Base-by-base conservation (phyloP, 2,329 filamentous ascomycete genomes). In the Didymella lethalis region DNA sequence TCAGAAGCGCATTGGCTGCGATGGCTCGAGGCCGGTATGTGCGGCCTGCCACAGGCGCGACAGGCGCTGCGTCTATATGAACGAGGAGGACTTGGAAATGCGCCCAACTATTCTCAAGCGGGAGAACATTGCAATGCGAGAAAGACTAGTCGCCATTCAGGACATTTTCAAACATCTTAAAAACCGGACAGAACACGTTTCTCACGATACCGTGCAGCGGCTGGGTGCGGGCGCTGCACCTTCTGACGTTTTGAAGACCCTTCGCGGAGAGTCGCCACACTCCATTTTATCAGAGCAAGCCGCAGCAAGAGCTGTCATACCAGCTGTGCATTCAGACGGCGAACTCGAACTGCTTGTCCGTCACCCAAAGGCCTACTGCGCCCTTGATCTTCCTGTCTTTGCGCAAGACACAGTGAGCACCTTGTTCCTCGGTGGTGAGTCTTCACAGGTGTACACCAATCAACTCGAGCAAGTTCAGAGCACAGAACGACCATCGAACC, bases 341-440 rank as follows among this genome's bases (percentile, higher is more conserved):
- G 61, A 63, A 50, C 38, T 63, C 18, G 61, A 63, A 45, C 16
- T 63, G 7, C 48, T 61, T 14, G 49, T 63, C 23, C 57, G 54
- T 14, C 58, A 63, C 29, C 61, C 61, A 11, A 44, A 53, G 20
- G 58, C 61, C 7, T 63, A 57, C 31, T 54, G 43, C 23, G 46
- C 48, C 18, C 8, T 59, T 5, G 61, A 63, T 52, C 51, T 63
- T 23, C 51, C 57, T 28, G 23, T 29, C 16, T 41, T 59, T 29
- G 46, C 56, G 8, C 46, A 41, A 8, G 41, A 47, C 12, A 54
- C 40, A 26, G 46, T 59, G 50, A 59, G 41, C 46, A 59, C 6
- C 29, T 34, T 59, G 14, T 59, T 59, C 18, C 46, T 49, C 6
- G 46, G 43, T 16, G 56, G 51, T 14, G 14, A 29, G 32, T 47